Base-by-base conservation (phyloP, 768 basidiomycete species). In the Tricholoma sp. region DNA sequence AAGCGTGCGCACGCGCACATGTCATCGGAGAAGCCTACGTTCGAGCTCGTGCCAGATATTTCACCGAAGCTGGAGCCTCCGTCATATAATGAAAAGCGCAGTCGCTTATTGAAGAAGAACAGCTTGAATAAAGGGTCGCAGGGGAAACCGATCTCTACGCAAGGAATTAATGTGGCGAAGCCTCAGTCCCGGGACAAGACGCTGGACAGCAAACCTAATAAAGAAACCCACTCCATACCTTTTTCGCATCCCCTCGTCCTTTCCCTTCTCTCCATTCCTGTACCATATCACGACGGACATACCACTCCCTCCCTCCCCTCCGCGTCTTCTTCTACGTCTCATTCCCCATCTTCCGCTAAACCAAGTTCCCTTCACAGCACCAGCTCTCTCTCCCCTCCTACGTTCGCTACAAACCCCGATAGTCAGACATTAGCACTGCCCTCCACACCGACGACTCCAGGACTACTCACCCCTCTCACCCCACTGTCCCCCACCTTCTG, bases 401-500 rank as follows among this genome's bases (percentile, higher is more conserved):
- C 64, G 61, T 29, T 62, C 64, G 50, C 60, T n/a, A 11, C 62
- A 2, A 32, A 55, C 10, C 39, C 49, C 60, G 63, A 54, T 51
- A 59, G 55, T 57, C 68, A 52, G 31, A 59, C 45, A 45, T 58
- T 59, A 22, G 59, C 58, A 22, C 66, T 47, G 34, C 61, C 50
- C 29, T 59, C 54, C 52, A 63, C 59, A 22, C 60, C 64, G 35
- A 54, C 60, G 18, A 32, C 57, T 0, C 61, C 66, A 3, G 27
- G 62, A 2, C 60, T 65, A 9, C 67, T 64, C 31, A 65, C n/a
- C n/a, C 47, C 47, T n/a, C 16, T 50, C 8, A n/a, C 27, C 7
- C 47, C 47, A 4, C 47, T 58, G 57, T 71, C 61, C 50, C 69
- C 62, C 10, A 65, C 64, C 10, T 63, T 63, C 19, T 45, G 4